These are phyloP conservation scores for Centaurea solstitialis DNA, from an alignment of 129 eudicot species.

Conservation along the genomic window DNA sequence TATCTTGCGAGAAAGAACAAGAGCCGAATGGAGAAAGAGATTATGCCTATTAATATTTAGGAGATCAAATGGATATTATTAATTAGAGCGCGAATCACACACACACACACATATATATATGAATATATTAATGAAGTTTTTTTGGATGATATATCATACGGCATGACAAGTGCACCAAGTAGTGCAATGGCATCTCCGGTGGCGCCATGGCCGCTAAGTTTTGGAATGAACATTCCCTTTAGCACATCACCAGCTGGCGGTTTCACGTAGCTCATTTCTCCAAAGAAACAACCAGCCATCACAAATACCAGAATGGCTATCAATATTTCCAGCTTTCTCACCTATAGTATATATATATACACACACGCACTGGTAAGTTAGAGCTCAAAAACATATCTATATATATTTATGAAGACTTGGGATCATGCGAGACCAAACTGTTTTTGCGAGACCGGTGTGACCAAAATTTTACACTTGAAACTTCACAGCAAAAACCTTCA, in stretches of 20 bases:
- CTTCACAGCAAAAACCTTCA: too few relatives aligned
- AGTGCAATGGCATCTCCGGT: constrained; percentile 69
- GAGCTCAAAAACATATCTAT: neutral
- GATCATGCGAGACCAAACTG: too few relatives aligned
- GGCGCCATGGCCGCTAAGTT: constrained; percentile 53
- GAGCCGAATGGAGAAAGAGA: constrained; percentile 66
- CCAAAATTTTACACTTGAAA: too few relatives aligned
- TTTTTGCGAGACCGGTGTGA: neutral
- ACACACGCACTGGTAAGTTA: neutral
- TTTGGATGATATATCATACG: constrained; percentile 31
- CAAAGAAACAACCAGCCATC: constrained; percentile 69
- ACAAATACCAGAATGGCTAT: constrained; percentile 45
- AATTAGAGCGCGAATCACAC: neutral
- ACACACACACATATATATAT: neutral
- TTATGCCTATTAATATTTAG: constrained; percentile 35
- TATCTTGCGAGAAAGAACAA: constrained; percentile 48
- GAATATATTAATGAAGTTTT: too few relatives aligned
- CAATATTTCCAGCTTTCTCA: constrained; percentile 51
- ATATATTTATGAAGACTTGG: neutral
- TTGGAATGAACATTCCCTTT: constrained; percentile 65
- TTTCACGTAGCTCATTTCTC: constrained; percentile 54
- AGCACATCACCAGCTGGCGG: constrained; percentile 51
- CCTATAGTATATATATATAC: constrained; percentile 21
- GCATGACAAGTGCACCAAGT: constrained; percentile 70
- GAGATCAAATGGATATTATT: neutral